A percentile compares a stretch with the other conserved stretches of the same genome.
phyloP scores from a whole-genome alignment of 2,329 filamentous ascomycete genomes.

The Setomelanomma holmii region DNA sequence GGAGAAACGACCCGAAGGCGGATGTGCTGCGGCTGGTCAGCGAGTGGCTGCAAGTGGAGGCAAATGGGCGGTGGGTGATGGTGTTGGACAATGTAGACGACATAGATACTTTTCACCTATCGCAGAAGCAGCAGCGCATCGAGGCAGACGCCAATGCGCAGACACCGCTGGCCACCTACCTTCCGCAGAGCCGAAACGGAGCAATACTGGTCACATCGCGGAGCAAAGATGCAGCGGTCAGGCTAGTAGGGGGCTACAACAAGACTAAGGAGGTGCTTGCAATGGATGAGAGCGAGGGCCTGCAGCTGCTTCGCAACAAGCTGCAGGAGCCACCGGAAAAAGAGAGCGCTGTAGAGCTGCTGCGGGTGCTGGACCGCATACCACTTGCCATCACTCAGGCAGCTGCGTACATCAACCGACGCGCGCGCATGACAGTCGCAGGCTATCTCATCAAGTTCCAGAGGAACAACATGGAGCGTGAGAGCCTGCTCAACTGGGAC shows the following conservation, averaged over 20 bases:
- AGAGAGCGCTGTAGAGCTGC: constrained; percentile 1
- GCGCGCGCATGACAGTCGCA: constrained; percentile 18
- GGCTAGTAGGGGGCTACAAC: constrained; percentile 9
- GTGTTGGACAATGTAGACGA: constrained; percentile 26
- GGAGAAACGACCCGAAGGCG: constrained; percentile 10
- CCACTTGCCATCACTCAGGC: constrained; percentile 36
- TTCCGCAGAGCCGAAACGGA: constrained; percentile 24
- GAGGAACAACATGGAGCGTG: constrained; percentile 37
- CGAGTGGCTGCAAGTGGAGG: constrained; percentile 16
- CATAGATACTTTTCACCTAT: constrained; percentile 5
- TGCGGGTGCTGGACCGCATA: constrained; percentile 15
- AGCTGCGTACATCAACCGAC: constrained; percentile 39
- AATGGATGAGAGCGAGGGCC: constrained; percentile 15
- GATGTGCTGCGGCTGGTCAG: constrained; percentile 17
- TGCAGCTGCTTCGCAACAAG: constrained; percentile 10
- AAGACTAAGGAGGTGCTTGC: constrained; percentile 15
- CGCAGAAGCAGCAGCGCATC: constrained; percentile 1
- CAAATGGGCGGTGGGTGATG: constrained; percentile 20
- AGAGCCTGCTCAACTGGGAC: constrained; percentile 29
- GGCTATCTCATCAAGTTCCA: constrained; percentile 52
- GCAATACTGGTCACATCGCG: constrained; percentile 20
- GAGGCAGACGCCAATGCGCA: not conserved
- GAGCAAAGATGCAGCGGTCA: constrained; percentile 14
- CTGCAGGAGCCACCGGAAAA: not conserved
- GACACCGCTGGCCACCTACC: constrained; percentile 3